Evolutionary conservation across 164 flowering plant species (phyloP), one percentile per base, ranked within the genome.

Genomic region (Macadamia integrifolia): DNA sequence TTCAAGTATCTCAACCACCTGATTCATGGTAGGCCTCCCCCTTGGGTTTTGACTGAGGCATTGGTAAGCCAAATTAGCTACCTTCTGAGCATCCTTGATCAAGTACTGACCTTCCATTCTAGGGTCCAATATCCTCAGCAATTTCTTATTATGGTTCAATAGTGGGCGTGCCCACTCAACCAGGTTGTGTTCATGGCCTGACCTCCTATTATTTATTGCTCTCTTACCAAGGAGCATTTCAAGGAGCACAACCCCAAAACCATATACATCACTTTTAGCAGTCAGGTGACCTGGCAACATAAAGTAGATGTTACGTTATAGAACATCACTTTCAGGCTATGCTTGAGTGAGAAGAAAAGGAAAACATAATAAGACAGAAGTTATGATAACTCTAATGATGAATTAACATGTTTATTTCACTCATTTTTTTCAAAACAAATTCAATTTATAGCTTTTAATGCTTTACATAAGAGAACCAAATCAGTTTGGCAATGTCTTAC

Each of bases 161-260:
- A 91, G 80, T 0, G 97, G 98, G 11, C 93, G 92, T 0, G 96
- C 97, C 94, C 93, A 93, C 72, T 91, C 98, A 32, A 93, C 98
- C 61, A 93, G 78, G 82, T 87, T 93, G 72, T 91, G 91, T 71
- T 93, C 97, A 67, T 88, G 81, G 72, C 92, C 85, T 12, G 97
- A 91, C 72, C 93, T 80, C 77, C 87, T 85, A 81, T 87, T 91
- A 78, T 93, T 97, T 85, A 91, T 71, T 46, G 93, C 96, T 76
- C 83, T 86, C 71, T 90, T 79, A 63, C 98, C 98, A n/a, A 89
- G 82, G 23, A 93, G 93, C 87, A 91, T 78, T 86, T 93, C 98
- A 55, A 91, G 96, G 42, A 93, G 85, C 72, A 93, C 97, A 1
- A 93, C 98, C 40, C 40, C 40, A 35, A 35, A 35, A 35, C 40